Evolutionary conservation across 1,284 basidiomycete species (phyloP).

Genomic region (Boletus albobrunnescens): DNA sequence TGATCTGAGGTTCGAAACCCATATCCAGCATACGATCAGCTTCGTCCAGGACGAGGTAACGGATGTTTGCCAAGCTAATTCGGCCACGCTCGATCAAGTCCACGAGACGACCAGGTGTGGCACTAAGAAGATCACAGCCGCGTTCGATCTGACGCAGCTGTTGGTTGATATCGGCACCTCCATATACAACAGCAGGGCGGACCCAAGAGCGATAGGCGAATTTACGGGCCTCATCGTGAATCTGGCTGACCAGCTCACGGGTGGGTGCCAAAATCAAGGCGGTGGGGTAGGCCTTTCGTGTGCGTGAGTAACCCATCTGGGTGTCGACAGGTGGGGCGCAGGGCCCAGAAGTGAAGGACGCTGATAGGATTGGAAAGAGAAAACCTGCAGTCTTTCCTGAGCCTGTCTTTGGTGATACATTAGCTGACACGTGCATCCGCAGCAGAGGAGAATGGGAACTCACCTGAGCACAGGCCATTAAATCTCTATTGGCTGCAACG

Average conservation of each 20-base stretch:
- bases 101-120: slow-evolving; percentile 98
- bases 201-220: slow-evolving; percentile 99
- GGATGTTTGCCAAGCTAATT: slow-evolving; percentile 94
- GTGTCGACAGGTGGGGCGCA: slow-evolving; percentile 58
- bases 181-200: slow-evolving; percentile 97
- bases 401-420: slow-evolving; percentile 67
- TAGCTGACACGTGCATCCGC: slow-evolving; percentile 1
- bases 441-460: slow-evolving; percentile 20
- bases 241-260: slow-evolving; percentile 98
- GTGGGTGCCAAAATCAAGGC: slow-evolving; percentile 96
- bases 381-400: slow-evolving; percentile 99
- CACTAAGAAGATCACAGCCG: slow-evolving; percentile 94
- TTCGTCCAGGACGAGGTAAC: slow-evolving; percentile 98
- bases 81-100: slow-evolving; percentile 98
- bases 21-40: slow-evolving; percentile 99
- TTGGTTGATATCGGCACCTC: slow-evolving; percentile 95
- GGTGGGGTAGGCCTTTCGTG: slow-evolving; percentile 92
- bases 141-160: slow-evolving; percentile 95
- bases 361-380: slow-evolving; percentile 97
- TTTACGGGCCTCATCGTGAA: slow-evolving; percentile 98
- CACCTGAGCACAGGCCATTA: slow-evolving; percentile 99
- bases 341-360: slow-evolving; percentile 87
- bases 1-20: slow-evolving; percentile 99
- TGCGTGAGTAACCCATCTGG: slow-evolving; percentile 56
- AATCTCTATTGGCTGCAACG: slow-evolving; percentile 84